phyloP scores from a whole-genome alignment of 257 asterid genomes.

The Lantana camara region DNA sequence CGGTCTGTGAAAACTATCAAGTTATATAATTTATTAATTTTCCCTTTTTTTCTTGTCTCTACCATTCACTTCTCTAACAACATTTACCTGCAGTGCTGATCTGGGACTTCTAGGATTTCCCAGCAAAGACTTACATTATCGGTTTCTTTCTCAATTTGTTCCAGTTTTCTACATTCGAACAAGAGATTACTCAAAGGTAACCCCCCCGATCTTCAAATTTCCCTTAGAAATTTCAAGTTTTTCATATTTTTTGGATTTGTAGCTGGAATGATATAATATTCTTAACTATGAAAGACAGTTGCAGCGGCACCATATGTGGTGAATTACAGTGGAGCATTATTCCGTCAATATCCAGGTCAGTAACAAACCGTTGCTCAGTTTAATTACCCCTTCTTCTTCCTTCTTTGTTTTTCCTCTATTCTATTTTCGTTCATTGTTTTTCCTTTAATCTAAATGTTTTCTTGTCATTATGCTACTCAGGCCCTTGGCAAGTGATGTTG shows the following conservation, averaged over 20 bases:
- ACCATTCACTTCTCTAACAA: constrained; percentile 21
- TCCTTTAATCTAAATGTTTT: too few relatives aligned
- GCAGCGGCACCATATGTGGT: constrained; percentile 94
- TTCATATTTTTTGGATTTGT: constrained; percentile 1
- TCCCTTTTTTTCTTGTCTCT: not conserved
- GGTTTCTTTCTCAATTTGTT: constrained; percentile 82
- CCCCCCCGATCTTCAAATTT: constrained; percentile 21
- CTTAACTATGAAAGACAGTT: constrained; percentile 73
- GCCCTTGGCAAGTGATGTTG: constrained; percentile 99
- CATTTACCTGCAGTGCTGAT: constrained; percentile 75
- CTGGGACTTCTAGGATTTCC: constrained; percentile 93
- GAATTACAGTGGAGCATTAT: constrained; percentile 88
- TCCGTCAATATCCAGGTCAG: constrained; percentile 92
- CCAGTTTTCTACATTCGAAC: constrained; percentile 89
- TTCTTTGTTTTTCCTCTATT: constrained; percentile 14
- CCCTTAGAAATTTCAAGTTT: not conserved
- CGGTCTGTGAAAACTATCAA: constrained; percentile 51
- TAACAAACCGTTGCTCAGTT: not conserved
- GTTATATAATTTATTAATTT: not conserved
- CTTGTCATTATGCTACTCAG: constrained; percentile 34
- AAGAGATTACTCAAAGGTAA: constrained; percentile 94
- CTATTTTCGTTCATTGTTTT: not conserved
- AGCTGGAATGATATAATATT: constrained; percentile 36
- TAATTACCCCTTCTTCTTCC: not conserved
- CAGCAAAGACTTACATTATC: constrained; percentile 73